Evolutionary conservation across 495 filamentous ascomycete genomes (phyloP).

Genomic region (Penicillium tannophilum): DNA sequence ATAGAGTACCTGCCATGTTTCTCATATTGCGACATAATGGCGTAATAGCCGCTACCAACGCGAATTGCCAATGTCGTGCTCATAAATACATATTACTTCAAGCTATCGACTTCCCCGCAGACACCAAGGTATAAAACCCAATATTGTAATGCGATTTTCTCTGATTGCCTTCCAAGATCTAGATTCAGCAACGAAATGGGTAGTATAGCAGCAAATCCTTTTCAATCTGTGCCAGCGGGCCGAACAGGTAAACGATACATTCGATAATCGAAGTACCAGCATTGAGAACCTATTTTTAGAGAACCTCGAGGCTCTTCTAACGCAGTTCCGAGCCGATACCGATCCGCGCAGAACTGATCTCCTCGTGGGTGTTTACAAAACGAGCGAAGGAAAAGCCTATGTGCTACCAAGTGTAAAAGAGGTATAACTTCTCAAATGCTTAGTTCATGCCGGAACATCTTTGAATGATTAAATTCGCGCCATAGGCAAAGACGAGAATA

Average conservation of each 20-base stretch:
- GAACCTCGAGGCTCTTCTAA: slow-evolving; percentile 5
- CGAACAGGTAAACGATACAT: slow-evolving; percentile 10
- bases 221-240: slow-evolving; percentile 10
- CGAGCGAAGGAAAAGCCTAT: slow-evolving; percentile 20
- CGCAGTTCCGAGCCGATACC: slow-evolving; percentile 13
- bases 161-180: background rate
- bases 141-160: background rate
- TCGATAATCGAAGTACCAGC: background rate
- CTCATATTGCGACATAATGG: too few species aligned
- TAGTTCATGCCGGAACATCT: background rate
- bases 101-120: slow-evolving; percentile 8
- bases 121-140: background rate
- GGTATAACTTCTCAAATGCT: slow-evolving; percentile 1
- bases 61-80: slow-evolving; percentile 13
- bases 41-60: background rate
- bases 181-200: slow-evolving; percentile 10
- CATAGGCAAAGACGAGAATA: slow-evolving; percentile 19
- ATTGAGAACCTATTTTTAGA: background rate
- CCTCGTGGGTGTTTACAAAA: slow-evolving; percentile 20
- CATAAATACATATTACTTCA: slow-evolving; percentile 1
- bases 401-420: slow-evolving; percentile 17
- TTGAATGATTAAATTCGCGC: background rate
- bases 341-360: slow-evolving; percentile 18
- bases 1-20: too few species aligned
- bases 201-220: slow-evolving; percentile 15